phyloP scores from a whole-genome alignment of 805 yeast genomes.

The Sugiyamaella qingdaonensis region DNA sequence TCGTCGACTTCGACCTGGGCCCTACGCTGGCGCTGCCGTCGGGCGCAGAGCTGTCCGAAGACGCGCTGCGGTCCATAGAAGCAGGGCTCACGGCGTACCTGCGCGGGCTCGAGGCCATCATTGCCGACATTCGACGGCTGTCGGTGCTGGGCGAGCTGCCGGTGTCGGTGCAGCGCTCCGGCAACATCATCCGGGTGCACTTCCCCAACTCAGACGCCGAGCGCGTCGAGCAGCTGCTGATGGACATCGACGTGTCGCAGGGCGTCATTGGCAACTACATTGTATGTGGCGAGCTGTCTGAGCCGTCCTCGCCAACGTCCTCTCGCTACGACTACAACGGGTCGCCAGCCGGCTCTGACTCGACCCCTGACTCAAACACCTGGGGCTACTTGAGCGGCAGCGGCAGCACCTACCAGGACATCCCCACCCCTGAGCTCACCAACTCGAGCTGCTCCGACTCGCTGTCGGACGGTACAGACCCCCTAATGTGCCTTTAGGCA shows the following conservation, averaged over 20 bases:
- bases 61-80: slow-evolving; percentile 39
- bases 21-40: slow-evolving; percentile 40
- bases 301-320: background rate
- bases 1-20: slow-evolving; percentile 52
- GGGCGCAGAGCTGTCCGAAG: slow-evolving; percentile 42
- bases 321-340: background rate
- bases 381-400: slow-evolving; percentile 6
- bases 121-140: slow-evolving; percentile 43
- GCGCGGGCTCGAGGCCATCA: slow-evolving; percentile 37
- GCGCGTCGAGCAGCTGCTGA: slow-evolving; percentile 52
- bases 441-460: slow-evolving; percentile 9
- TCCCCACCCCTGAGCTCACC: slow-evolving; percentile 15
- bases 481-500: background rate
- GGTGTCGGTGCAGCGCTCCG: slow-evolving; percentile 41
- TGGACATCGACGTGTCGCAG: slow-evolving; percentile 55
- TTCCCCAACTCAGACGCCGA: slow-evolving; percentile 67
- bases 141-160: slow-evolving; percentile 63
- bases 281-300: slow-evolving; percentile 1
- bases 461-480: slow-evolving; percentile 3
- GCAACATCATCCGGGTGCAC: slow-evolving; percentile 48
- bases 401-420: slow-evolving; percentile 7
- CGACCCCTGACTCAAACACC: background rate
- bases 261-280: slow-evolving; percentile 44
- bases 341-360: background rate
- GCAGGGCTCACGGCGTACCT: slow-evolving; percentile 31